Percentiles rank a stretch among this genome's conserved stretches.
These are phyloP conservation scores for Edaphochlamys debaryana DNA, from an alignment of 139 green algal genomes.

Conservation along the genomic window DNA sequence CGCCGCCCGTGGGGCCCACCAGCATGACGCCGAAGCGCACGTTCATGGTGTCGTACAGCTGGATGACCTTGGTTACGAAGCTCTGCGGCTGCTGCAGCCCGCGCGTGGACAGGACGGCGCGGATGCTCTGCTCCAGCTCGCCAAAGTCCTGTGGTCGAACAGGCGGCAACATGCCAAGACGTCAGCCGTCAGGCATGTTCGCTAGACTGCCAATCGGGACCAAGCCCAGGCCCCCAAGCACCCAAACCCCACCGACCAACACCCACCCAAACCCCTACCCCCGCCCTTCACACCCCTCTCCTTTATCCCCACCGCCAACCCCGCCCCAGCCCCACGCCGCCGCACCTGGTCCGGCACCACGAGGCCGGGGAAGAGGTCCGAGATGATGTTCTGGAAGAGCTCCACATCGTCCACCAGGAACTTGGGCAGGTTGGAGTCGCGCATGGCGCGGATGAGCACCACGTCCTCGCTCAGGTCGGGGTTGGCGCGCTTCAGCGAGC, in stretches of 20 bases:
- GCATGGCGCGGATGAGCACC: conserved; percentile 84
- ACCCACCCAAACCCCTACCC: no score
- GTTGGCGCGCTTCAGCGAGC: conserved; percentile 79
- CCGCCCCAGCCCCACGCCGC: no score
- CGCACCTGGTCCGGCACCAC: conserved; percentile 68
- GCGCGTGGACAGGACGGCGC: conserved; percentile 49
- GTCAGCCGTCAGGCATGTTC: neutral
- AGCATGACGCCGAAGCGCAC: conserved; percentile 91
- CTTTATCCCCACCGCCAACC: no score
- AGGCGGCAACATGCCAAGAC: no score
- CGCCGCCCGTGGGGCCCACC: conserved; percentile 78
- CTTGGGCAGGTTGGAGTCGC: conserved; percentile 91
- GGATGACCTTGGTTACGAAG: conserved; percentile 85
- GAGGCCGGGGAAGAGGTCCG: conserved; percentile 86
- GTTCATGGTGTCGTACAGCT: conserved; percentile 89
- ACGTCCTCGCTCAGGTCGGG: conserved; percentile 76
- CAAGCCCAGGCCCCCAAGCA: neutral
- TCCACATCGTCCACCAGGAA: conserved; percentile 84
- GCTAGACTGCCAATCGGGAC: neutral
- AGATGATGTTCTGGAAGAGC: conserved; percentile 88
- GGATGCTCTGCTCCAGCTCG: conserved; percentile 74
- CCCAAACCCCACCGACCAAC: no score
- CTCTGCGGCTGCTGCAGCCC: conserved; percentile 66
- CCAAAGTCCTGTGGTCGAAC: conserved; percentile 68
- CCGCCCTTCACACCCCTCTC: neutral